Percentiles rank a stretch among this genome's conserved stretches.
phyloP scores from a whole-genome alignment of 352 stramenopile genomes.

The Thraustotheca clavata region DNA sequence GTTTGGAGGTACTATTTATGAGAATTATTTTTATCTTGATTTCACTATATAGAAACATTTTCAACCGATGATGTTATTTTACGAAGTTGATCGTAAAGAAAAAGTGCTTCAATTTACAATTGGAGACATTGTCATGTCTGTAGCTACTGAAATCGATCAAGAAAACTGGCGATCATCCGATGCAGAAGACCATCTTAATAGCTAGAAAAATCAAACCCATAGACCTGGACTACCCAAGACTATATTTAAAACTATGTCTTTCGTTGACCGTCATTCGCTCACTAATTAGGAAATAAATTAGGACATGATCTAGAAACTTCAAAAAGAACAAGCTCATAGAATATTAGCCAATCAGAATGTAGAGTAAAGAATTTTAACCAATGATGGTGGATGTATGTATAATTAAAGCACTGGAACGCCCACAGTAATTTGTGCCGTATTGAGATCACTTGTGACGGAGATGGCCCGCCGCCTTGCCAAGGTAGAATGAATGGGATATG shows the following conservation, averaged over 20 bases:
- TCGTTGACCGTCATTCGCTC: neutral
- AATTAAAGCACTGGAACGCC: neutral
- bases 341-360: neutral
- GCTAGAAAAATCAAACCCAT: no score
- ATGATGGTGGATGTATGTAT: neutral
- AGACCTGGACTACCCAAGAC: neutral
- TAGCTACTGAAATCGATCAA: constrained; percentile 16
- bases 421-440: neutral
- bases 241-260: constrained; percentile 7
- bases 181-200: neutral
- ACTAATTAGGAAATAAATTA: neutral
- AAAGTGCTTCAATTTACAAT: constrained; percentile 20
- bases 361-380: neutral
- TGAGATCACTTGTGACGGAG: neutral
- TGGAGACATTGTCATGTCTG: constrained; percentile 22
- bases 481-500: constrained; percentile 26
- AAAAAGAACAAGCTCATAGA: constrained; percentile 6
- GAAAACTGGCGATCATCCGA: constrained; percentile 12
- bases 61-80: constrained; percentile 17
- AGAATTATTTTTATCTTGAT: no score
- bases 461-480: constrained; percentile 82
- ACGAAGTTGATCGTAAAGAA: constrained; percentile 5
- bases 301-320: constrained; percentile 11
- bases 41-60: constrained; percentile 22
- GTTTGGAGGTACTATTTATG: constrained; percentile 7